These are phyloP conservation scores for Leccinum truebloodii DNA, from an alignment of 768 basidiomycete species.

Conservation along the genomic window DNA sequence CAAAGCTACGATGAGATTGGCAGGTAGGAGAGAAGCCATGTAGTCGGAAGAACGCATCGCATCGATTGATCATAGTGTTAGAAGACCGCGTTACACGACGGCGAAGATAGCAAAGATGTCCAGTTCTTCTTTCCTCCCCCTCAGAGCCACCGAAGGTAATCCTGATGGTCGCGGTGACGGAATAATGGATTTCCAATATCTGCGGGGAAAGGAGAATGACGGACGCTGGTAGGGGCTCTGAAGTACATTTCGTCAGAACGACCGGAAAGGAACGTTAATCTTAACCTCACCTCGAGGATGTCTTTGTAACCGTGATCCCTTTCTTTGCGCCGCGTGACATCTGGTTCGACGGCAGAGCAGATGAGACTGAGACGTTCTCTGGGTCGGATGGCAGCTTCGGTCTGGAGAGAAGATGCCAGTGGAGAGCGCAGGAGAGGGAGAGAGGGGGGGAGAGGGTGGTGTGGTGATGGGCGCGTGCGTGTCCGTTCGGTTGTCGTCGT, in stretches of 20 bases:
- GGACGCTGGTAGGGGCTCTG: slow-evolving; percentile 74
- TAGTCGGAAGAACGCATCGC: slow-evolving; percentile 36
- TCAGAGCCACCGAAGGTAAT: slow-evolving; percentile 28
- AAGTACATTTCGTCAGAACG: slow-evolving; percentile 10
- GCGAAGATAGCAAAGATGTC: slow-evolving; percentile 47
- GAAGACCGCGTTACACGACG: slow-evolving; percentile 84
- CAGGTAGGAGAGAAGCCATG: slow-evolving; percentile 22
- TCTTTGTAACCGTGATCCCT: slow-evolving; percentile 86
- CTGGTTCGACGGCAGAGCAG: slow-evolving; percentile 55
- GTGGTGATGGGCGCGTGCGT: too few relatives aligned
- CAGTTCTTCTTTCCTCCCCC: slow-evolving; percentile 23
- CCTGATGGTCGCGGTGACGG: slow-evolving; percentile 38
- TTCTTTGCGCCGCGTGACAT: slow-evolving; percentile 65
- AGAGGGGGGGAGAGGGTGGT: too few relatives aligned
- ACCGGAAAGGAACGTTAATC: not conserved
- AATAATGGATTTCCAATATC: slow-evolving; percentile 66
- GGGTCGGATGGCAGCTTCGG: slow-evolving; percentile 58
- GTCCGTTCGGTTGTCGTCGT: too few relatives aligned
- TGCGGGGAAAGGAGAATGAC: slow-evolving; percentile 55
- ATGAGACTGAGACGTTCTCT: slow-evolving; percentile 66
- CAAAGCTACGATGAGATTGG: slow-evolving; percentile 16
- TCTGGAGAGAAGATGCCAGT: slow-evolving; percentile 35
- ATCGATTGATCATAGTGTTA: slow-evolving; percentile 73
- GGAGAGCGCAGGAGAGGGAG: too few relatives aligned
- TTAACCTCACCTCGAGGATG: slow-evolving; percentile 64